Percentiles rank a stretch among this genome's conserved stretches.
Conservation (phyloP, 441 rosid species). For the Heliophila coronopifolia region DNA sequence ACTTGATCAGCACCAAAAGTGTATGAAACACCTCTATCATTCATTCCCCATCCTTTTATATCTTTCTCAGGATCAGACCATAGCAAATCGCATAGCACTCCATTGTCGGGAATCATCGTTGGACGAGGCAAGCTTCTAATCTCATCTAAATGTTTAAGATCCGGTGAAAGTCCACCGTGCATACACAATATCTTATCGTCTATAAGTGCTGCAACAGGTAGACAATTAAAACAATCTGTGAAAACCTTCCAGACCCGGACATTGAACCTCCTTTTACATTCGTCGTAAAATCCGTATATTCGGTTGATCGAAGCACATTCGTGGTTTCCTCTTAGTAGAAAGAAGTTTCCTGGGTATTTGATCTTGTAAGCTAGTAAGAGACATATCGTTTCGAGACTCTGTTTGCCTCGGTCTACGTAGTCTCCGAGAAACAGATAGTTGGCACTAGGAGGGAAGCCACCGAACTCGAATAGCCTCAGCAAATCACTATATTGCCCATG, state of each 20-base stretch:
- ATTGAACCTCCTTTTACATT: slow-evolving; percentile 65
- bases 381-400: slow-evolving; percentile 66
- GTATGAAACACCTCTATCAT: slow-evolving; percentile 63
- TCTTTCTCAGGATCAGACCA: slow-evolving; percentile 73
- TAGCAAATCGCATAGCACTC: slow-evolving; percentile 64
- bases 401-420: slow-evolving; percentile 75
- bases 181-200: slow-evolving; percentile 71
- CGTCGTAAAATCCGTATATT: slow-evolving; percentile 71
- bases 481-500: slow-evolving; percentile 67
- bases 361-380: slow-evolving; percentile 66
- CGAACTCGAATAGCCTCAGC: slow-evolving; percentile 58
- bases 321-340: slow-evolving; percentile 64
- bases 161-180: slow-evolving; percentile 79
- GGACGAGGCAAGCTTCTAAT: slow-evolving; percentile 54
- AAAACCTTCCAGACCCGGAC: slow-evolving; percentile 61
- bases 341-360: slow-evolving; percentile 66
- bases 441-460: slow-evolving; percentile 60
- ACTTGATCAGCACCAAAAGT: slow-evolving; percentile 63
- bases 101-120: slow-evolving; percentile 59
- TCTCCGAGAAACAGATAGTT: slow-evolving; percentile 70
- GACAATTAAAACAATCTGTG: slow-evolving; percentile 68
- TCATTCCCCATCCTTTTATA: slow-evolving; percentile 64
- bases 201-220: slow-evolving; percentile 66
- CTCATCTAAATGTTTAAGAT: slow-evolving; percentile 48
- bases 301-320: slow-evolving; percentile 71